Evolutionary conservation across 2,329 filamentous ascomycete species (phyloP).

Genomic region (Neocatenulostroma microsporum): DNA sequence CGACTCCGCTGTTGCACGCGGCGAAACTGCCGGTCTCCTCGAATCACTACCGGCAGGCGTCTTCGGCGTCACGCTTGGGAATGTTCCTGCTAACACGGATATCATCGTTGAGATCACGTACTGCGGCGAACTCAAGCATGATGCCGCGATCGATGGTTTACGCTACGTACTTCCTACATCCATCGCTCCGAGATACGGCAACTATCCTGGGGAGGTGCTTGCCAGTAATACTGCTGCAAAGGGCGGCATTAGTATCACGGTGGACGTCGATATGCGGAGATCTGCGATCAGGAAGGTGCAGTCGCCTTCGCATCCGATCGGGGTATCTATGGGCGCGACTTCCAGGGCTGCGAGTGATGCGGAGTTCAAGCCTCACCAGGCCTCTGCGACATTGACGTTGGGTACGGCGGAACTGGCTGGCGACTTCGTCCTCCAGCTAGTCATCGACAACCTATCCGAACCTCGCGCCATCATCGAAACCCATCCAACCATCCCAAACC

Average conservation of each 20-base stretch:
- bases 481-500: slow-evolving; percentile 53
- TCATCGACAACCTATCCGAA: slow-evolving; percentile 52
- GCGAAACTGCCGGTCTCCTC: slow-evolving; percentile 57
- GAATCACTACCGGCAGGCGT: slow-evolving; percentile 58
- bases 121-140: slow-evolving; percentile 64
- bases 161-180: slow-evolving; percentile 61
- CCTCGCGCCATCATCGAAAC: slow-evolving; percentile 59
- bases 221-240: slow-evolving; percentile 17
- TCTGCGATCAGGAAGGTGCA: slow-evolving; percentile 54
- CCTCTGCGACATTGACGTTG: slow-evolving; percentile 54
- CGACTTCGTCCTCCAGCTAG: slow-evolving; percentile 61
- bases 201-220: slow-evolving; percentile 34
- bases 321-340: slow-evolving; percentile 55
- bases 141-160: slow-evolving; percentile 58
- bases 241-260: slow-evolving; percentile 46
- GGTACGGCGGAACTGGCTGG: slow-evolving; percentile 47
- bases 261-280: slow-evolving; percentile 52
- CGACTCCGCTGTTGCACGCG: slow-evolving; percentile 49
- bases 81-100: slow-evolving; percentile 52
- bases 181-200: slow-evolving; percentile 61
- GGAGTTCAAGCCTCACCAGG: slow-evolving; percentile 49
- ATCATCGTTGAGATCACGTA: slow-evolving; percentile 58
- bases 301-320: slow-evolving; percentile 61
- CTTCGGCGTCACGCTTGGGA: slow-evolving; percentile 61
- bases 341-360: slow-evolving; percentile 36